Percentiles rank a stretch among this genome's conserved stretches.
phyloP scores from a whole-genome alignment of 2,329 filamentous ascomycete genomes.

The Boeremia lycopersici region DNA sequence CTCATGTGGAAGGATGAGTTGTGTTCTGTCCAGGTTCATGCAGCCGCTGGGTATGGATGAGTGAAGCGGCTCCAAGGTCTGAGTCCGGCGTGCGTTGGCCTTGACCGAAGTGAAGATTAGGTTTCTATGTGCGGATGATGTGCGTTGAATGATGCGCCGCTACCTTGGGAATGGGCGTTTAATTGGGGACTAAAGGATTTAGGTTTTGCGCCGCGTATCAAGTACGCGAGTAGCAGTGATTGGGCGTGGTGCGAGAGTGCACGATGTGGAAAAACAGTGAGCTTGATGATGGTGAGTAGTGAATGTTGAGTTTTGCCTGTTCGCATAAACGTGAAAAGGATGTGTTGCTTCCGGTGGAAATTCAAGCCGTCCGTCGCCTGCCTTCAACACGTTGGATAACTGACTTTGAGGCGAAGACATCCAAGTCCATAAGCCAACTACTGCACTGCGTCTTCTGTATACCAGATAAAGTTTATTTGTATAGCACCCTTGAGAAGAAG shows the following conservation, averaged over 20 bases:
- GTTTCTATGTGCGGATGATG: slow-evolving; percentile 16
- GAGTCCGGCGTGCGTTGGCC: background rate
- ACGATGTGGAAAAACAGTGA: background rate
- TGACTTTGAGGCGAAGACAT: background rate
- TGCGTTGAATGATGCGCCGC: slow-evolving; percentile 11
- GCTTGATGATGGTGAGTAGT: slow-evolving; percentile 2
- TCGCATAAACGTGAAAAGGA: background rate
- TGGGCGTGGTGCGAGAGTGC: background rate
- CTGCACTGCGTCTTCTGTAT: background rate
- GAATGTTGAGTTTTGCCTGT: background rate
- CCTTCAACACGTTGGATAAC: no score
- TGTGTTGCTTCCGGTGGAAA: background rate
- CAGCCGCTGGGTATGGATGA: background rate
- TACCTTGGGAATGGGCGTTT: background rate
- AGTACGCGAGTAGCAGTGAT: background rate
- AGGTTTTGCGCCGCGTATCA: slow-evolving; percentile 11
- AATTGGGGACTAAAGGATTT: slow-evolving; percentile 3
- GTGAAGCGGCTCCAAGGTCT: slow-evolving; percentile 1
- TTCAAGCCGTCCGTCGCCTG: background rate
- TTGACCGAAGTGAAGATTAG: slow-evolving; percentile 15
- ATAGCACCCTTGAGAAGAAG: background rate
- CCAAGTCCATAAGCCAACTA: background rate
- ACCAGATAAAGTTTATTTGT: background rate
- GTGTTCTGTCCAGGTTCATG: no score
- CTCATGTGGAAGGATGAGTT: no score